Base-by-base conservation (phyloP, 352 stramenopile genomes). In the Globisporangium lucens region DNA sequence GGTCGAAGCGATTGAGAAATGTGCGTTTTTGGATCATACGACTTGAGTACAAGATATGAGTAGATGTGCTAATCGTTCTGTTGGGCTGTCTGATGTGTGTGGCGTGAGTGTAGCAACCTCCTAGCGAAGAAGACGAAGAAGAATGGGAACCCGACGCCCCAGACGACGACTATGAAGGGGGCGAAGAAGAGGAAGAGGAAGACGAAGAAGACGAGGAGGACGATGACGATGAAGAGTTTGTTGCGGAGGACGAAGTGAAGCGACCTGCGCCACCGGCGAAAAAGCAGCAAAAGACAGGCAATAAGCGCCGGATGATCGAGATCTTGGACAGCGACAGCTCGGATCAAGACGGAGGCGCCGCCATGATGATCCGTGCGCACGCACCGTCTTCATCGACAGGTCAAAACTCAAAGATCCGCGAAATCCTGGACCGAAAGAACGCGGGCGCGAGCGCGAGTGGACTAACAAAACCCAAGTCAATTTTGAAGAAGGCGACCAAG, bases 231-330 rank as follows among this genome's bases (percentile, higher is more conserved):
- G 65, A 70, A 2, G 78, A 85, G 63, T 76, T 61, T 33, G 77
- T 70, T 0, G 69, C 80, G 4, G 76, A 83, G 24, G 70, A 75
- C 64, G 68, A 68, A 60, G 61, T 63, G 13, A 76, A 79, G 58
- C 73, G 63, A 22, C 66, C 66, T n/a, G 62, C 30, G 27, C 12
- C 35, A 7, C 65, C 24, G 10, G 35, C 9, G 46, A 56, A 47
- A 10, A 60, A 67, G 65, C 65, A 35, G 30, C 35, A 60, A 38
- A 61, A 24, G 20, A 5, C 56, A 24, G 29, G 20, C 56, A 79
- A 71, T 35, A 91, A 90, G 75, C 75, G 82, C 33, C 83, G 82
- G 33, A 68, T 75, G 35, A 73, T 89, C 35, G 72, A 82, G 2
- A 51, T 77, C 20, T 70, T 64, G 0, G 74, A 75, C 29, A 89